Conservation (phyloP, 306 rosid genomes). For the Datisca glomerata region DNA sequence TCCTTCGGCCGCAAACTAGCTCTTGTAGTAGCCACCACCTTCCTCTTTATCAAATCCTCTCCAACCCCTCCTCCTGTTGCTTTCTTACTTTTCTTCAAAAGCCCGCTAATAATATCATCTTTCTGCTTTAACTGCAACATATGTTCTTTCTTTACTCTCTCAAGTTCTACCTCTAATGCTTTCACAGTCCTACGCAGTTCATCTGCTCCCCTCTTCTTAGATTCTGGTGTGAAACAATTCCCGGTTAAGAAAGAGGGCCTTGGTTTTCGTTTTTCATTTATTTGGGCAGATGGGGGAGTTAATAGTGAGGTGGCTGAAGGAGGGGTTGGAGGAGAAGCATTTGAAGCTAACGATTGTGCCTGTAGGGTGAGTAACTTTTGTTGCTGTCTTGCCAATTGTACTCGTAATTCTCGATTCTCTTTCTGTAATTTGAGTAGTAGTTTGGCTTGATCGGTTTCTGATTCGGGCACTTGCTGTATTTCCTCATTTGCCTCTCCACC, state of each 20-base stretch:
- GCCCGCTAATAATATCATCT: constrained; percentile 55
- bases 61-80: constrained; percentile 16
- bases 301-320: constrained; percentile 51
- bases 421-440: constrained; percentile 70
- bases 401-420: constrained; percentile 72
- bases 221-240: constrained; percentile 74
- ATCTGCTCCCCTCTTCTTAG: constrained; percentile 52
- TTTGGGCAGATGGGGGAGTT: constrained; percentile 62
- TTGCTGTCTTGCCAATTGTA: constrained; percentile 67
- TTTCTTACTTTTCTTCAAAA: constrained; percentile 37
- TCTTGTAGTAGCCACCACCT: constrained; percentile 44
- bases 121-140: constrained; percentile 53
- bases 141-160: constrained; percentile 64
- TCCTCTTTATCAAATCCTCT: constrained; percentile 23
- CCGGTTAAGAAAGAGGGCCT: constrained; percentile 58
- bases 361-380: constrained; percentile 59
- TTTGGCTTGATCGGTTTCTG: constrained; percentile 70
- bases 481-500: constrained; percentile 52
- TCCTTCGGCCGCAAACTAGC: constrained; percentile 49
- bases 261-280: constrained; percentile 41
- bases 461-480: constrained; percentile 32
- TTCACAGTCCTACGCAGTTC: constrained; percentile 51
- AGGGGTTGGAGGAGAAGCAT: constrained; percentile 68
- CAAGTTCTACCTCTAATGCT: constrained; percentile 62
- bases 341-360: constrained; percentile 64